These are phyloP conservation scores for Suillus occidentalis DNA, from an alignment of 768 basidiomycete genomes.

Conservation along the genomic window DNA sequence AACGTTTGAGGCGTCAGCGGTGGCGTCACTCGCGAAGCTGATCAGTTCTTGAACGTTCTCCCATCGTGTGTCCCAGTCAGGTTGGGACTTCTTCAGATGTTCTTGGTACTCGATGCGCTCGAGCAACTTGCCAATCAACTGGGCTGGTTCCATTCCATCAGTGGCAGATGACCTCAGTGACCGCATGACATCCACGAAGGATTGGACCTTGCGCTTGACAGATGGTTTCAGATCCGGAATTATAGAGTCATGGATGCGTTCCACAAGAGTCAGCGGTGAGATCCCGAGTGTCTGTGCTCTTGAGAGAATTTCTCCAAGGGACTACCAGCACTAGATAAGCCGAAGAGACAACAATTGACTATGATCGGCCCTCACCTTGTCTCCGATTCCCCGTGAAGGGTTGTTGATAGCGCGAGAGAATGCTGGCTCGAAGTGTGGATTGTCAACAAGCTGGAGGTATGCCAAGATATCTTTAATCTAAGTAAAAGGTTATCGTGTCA, in stretches of 20 bases:
- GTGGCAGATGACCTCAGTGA: constrained; percentile 52
- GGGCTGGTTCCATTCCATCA: constrained; percentile 59
- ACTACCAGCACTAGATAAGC: constrained; percentile 37
- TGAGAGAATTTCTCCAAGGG: constrained; percentile 55
- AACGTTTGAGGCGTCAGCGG: constrained; percentile 25
- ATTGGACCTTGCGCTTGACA: constrained; percentile 58
- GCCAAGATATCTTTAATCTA: constrained; percentile 81
- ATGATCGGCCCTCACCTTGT: constrained; percentile 51
- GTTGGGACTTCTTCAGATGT: constrained; percentile 66
- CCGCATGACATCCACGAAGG: constrained; percentile 60
- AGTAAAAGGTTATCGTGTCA: background rate
- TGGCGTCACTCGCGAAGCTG: constrained; percentile 67
- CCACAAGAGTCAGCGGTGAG: constrained; percentile 57
- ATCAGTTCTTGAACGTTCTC: constrained; percentile 87
- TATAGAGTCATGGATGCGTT: constrained; percentile 61
- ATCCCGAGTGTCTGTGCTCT: constrained; percentile 52
- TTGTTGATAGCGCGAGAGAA: constrained; percentile 72
- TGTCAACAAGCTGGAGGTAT: constrained; percentile 82
- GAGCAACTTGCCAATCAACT: constrained; percentile 60
- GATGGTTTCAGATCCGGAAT: constrained; percentile 66
- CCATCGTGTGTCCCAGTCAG: constrained; percentile 77
- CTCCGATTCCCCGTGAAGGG: constrained; percentile 72
- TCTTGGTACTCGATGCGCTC: constrained; percentile 63
- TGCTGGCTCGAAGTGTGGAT: constrained; percentile 64
- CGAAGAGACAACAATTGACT: background rate